Evolutionary conservation across 2,329 filamentous ascomycete species (phyloP).

Genomic region (Talaromyces sp.): DNA sequence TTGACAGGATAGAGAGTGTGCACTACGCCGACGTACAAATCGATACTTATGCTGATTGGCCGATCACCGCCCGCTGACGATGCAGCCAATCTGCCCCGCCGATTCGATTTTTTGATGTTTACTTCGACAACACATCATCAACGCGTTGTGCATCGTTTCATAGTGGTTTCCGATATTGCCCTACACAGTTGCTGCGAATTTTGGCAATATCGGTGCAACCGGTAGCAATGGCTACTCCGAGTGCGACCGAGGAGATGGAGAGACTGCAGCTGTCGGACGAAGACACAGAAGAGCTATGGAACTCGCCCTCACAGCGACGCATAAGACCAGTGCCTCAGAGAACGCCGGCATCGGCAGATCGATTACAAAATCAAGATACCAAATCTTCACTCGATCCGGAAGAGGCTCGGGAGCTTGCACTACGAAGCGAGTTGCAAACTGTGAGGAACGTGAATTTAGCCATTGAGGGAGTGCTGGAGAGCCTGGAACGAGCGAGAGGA

Average conservation of each 20-base stretch:
- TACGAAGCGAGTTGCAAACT: conserved; percentile 76
- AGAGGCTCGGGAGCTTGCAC: conserved; percentile 66
- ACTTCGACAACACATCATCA: neutral
- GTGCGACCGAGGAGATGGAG: conserved; percentile 49
- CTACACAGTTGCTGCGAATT: neutral
- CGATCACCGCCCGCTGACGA: neutral
- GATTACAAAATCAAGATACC: conserved; percentile 40
- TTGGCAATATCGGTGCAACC: neutral
- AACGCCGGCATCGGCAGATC: conserved; percentile 18
- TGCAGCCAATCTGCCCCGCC: conserved; percentile 2
- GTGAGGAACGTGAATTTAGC: conserved; percentile 83
- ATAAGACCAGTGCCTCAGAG: conserved; percentile 32
- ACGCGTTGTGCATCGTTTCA: neutral
- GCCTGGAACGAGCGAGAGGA: conserved; percentile 45
- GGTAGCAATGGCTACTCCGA: conserved; percentile 31
- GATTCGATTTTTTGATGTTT: neutral
- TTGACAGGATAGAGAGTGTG: neutral
- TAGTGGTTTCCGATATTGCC: too few species aligned
- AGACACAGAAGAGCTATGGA: conserved; percentile 56
- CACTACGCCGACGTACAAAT: neutral
- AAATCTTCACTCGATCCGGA: conserved; percentile 59
- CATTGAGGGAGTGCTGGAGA: conserved; percentile 60
- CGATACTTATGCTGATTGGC: neutral
- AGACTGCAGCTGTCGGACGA: conserved; percentile 54
- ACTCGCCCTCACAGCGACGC: conserved; percentile 50